Base-by-base conservation (phyloP, 106 monocot species). In the Amphibolis antarctica region DNA sequence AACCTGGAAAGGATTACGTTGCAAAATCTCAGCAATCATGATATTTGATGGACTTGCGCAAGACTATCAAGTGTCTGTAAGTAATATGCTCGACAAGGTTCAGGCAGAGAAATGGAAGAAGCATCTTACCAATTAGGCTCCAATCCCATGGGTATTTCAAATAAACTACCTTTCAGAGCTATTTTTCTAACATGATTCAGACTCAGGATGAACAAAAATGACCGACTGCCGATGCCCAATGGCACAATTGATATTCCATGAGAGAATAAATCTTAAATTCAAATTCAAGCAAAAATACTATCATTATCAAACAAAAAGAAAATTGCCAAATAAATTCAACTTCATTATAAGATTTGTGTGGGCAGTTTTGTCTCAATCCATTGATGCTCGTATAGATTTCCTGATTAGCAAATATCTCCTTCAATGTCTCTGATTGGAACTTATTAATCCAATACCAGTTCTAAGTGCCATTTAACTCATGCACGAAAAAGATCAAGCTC, bases 1-100 rank as follows among this genome's bases (percentile, higher is more conserved):
- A 20, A 82, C 82, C 81, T 81, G 73, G 28, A 18, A 42, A 7
- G n/a, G 9, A 55, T 17, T 6, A 26, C 6, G 25, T 5, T 55
- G 25, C n/a, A 49, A 49, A 49, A 49, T n/a, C n/a, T 17, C 4
- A 19, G 49, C 7, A 55, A 10, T 24, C 25, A 55, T 26, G 25
- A 22, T 63, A n/a, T 24, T 26, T 49, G n/a, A 49, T 17, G 15
- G 48, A 13, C 10, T 17, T 3, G 9, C 11, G n/a, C 48, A 9
- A 9, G 48, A n/a, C n/a, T 2, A 49, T 12, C 48, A 2, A 17
- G 48, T 46, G 46, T 46, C 14, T 10, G 9, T 9, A 49, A 17
- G 11, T n/a, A 14, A 49, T 17, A 49, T 49, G 48, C 48, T 46
- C 14, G 46, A n/a, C 36, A 36, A 49, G 49, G 3, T 49, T 19